These are phyloP conservation scores for Pichia cactophila DNA, from an alignment of 1,139 yeast species.

Conservation along the genomic window DNA sequence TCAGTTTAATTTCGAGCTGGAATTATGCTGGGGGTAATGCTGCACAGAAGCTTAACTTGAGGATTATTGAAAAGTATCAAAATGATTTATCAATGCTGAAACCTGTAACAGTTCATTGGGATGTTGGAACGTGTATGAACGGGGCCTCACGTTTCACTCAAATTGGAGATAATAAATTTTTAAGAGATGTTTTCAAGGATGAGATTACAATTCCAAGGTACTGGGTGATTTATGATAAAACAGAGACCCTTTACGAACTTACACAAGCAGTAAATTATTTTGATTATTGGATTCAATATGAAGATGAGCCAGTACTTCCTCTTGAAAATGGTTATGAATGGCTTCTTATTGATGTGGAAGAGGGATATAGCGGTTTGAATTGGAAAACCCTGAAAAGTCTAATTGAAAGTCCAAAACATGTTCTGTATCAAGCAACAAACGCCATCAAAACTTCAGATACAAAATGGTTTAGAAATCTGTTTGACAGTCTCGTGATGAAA, in stretches of 20 bases:
- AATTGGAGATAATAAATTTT: slow-evolving; percentile 9
- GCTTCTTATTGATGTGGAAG: slow-evolving; percentile 32
- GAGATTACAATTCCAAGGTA: slow-evolving; percentile 34
- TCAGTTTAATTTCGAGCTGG: slow-evolving; percentile 48
- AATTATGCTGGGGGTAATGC: slow-evolving; percentile 93
- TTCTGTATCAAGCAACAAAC: not conserved
- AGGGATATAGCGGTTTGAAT: slow-evolving; percentile 21
- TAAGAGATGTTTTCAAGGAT: slow-evolving; percentile 20
- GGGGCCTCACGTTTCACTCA: slow-evolving; percentile 66
- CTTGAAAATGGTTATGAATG: slow-evolving; percentile 29
- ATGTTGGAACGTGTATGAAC: slow-evolving; percentile 78
- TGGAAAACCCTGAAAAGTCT: not conserved
- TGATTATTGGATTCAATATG: slow-evolving; percentile 53
- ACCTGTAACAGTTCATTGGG: slow-evolving; percentile 53
- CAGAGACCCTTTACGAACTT: slow-evolving; percentile 44
- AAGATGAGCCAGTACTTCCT: slow-evolving; percentile 21
- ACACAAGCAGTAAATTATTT: slow-evolving; percentile 27
- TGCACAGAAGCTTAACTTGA: slow-evolving; percentile 43
- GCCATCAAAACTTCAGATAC: not conserved
- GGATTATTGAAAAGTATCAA: slow-evolving; percentile 23
- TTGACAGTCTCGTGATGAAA: slow-evolving; percentile 1
- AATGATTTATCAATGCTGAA: slow-evolving; percentile 6
- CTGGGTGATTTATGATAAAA: slow-evolving; percentile 60
- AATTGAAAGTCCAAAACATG: slow-evolving; percentile 1
- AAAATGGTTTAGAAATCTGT: slow-evolving; percentile 4